phyloP scores from a whole-genome alignment of 2,329 filamentous ascomycete species.

The Fonsecaea multimorphosa region DNA sequence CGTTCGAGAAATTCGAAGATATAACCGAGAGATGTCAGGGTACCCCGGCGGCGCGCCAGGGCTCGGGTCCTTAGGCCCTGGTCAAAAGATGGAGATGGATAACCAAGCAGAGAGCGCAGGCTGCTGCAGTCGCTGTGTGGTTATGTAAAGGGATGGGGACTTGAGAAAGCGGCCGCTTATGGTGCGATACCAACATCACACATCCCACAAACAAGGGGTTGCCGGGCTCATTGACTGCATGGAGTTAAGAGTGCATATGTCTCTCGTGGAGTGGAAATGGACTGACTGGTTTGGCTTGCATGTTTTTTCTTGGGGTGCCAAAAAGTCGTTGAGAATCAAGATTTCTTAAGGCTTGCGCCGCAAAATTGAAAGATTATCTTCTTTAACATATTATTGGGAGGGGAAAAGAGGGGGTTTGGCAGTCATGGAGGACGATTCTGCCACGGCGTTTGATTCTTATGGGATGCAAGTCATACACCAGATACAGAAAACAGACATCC shows the following conservation, averaged over 20 bases:
- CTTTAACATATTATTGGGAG: constrained; percentile 25
- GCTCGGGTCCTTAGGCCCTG: constrained; percentile 68
- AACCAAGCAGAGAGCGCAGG: constrained; percentile 60
- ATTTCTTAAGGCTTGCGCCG: constrained; percentile 33
- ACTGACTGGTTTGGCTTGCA: constrained; percentile 32
- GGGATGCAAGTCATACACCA: constrained; percentile 23
- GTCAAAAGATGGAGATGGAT: constrained; percentile 72
- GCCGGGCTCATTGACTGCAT: constrained; percentile 20
- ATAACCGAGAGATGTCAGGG: constrained; percentile 96
- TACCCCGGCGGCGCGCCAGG: constrained; percentile 65
- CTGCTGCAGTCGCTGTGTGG: constrained; percentile 84
- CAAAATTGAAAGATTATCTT: constrained; percentile 21
- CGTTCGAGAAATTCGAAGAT: constrained; percentile 94
- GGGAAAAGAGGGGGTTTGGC: constrained; percentile 5
- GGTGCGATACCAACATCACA: neutral
- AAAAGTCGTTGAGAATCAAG: constrained; percentile 33
- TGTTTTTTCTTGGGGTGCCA: constrained; percentile 29
- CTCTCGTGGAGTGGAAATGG: constrained; percentile 22
- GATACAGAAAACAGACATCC: constrained; percentile 10
- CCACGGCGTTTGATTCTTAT: constrained; percentile 26
- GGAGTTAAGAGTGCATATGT: constrained; percentile 31
- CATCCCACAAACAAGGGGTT: constrained; percentile 15
- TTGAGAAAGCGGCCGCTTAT: neutral
- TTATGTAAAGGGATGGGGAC: constrained; percentile 67
- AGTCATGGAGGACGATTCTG: constrained; percentile 17